Conservation (phyloP, 2,329 filamentous ascomycete genomes). For the Truncatella angustata region DNA sequence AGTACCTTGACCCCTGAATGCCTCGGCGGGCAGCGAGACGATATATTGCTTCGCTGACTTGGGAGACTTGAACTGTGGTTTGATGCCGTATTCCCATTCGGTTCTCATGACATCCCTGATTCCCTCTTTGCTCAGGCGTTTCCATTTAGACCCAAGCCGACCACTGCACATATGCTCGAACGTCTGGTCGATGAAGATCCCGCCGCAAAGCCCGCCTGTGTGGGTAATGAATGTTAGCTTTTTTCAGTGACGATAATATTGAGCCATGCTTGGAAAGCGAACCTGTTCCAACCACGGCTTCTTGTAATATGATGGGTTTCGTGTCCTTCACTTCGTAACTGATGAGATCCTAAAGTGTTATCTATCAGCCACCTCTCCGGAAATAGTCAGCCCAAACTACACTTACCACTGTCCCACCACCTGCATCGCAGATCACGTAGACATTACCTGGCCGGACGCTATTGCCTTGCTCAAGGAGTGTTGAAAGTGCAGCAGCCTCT, state of each 20-base stretch:
- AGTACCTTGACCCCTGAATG: not conserved
- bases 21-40: not conserved
- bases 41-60: not conserved
- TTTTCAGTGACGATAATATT: not conserved
- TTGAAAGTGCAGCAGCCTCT: constrained; percentile 23
- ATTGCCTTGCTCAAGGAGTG: constrained; percentile 12
- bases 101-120: not conserved
- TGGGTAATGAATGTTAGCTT: not conserved
- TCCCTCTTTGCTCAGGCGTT: not conserved
- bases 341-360: constrained; percentile 14
- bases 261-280: not conserved
- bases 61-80: not conserved
- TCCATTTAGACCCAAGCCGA: not conserved
- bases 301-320: not conserved
- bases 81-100: not conserved
- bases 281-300: not conserved
- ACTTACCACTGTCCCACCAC: constrained; percentile 24
- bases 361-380: not conserved
- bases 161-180: not conserved
- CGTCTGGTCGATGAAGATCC: constrained; percentile 2
- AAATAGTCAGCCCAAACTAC: not conserved
- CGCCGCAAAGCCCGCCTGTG: constrained; percentile 5
- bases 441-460: constrained; percentile 10
- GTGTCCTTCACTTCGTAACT: constrained; percentile 14
- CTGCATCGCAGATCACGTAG: constrained; percentile 22